These are phyloP conservation scores for Citrus trifoliata DNA, from an alignment of 345 rosid species.

Conservation along the genomic window DNA sequence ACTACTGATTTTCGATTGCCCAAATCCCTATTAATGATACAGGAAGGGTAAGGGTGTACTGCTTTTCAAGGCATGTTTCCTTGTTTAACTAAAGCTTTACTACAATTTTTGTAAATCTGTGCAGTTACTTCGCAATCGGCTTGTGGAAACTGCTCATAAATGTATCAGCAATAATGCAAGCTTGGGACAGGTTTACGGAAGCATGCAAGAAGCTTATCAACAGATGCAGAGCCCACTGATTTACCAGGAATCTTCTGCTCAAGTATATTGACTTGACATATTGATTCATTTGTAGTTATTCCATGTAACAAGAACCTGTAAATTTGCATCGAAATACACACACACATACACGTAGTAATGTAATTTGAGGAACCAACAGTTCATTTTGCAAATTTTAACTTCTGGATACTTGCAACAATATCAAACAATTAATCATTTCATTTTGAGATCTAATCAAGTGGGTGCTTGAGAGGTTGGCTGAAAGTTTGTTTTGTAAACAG, in stretches of 20 bases:
- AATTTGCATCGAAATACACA: not conserved
- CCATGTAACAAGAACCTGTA: not conserved
- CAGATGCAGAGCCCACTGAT: constrained; percentile 69
- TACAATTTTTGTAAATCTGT: not conserved
- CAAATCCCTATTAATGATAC: not conserved
- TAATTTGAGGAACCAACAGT: not conserved
- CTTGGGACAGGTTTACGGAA: constrained; percentile 61
- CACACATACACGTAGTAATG: not conserved
- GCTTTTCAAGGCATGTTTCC: not conserved
- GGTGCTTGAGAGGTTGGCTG: not conserved
- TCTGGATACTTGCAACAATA: no score
- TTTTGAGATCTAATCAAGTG: not conserved
- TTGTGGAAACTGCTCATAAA: constrained; percentile 59
- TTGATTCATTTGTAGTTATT: not conserved
- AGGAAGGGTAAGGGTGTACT: not conserved
- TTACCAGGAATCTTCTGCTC: constrained; percentile 55
- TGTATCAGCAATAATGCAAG: constrained; percentile 54
- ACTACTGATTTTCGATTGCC: not conserved
- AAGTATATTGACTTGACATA: constrained; percentile 31
- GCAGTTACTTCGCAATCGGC: constrained; percentile 69
- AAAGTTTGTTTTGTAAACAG: constrained; percentile 19
- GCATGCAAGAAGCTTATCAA: constrained; percentile 76
- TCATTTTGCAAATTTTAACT: not conserved
- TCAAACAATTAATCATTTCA: not conserved
- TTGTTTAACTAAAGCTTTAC: not conserved